Evolutionary conservation across 2,329 filamentous ascomycete species (phyloP).

Genomic region (Fulvia fulva): DNA sequence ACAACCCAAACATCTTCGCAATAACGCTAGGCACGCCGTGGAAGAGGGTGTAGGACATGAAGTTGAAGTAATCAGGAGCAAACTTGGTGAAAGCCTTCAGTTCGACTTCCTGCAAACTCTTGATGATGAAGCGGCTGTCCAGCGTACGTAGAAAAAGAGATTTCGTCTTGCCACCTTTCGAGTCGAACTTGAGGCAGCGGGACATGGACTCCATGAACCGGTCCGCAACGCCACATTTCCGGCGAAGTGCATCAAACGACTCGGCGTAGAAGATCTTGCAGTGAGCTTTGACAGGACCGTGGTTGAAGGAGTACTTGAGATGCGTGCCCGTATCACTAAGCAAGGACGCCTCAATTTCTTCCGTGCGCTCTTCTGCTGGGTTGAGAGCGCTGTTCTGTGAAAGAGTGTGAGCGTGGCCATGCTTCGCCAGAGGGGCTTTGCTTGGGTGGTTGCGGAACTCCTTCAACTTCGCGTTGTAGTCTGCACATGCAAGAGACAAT

Average conservation of each 20-base stretch:
- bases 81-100: conserved; percentile 92
- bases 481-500: conserved; percentile 80
- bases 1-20: conserved; percentile 98
- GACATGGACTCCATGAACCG: conserved; percentile 94
- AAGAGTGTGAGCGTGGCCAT: conserved; percentile 24
- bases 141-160: conserved; percentile 95
- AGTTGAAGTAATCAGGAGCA: conserved; percentile 92
- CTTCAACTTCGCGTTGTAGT: conserved; percentile 77
- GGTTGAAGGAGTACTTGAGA: conserved; percentile 91
- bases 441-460: conserved; percentile 51
- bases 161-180: conserved; percentile 95
- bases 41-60: conserved; percentile 95
- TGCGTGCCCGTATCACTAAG: conserved; percentile 84
- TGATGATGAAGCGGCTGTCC: conserved; percentile 89
- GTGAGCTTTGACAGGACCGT: conserved; percentile 89
- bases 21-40: conserved; percentile 91
- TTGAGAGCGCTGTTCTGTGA: conserved; percentile 20
- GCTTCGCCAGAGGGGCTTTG: conserved; percentile 22
- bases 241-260: conserved; percentile 89
- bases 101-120: conserved; percentile 85
- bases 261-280: conserved; percentile 99
- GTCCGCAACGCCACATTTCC: conserved; percentile 89
- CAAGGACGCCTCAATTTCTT: conserved; percentile 74
- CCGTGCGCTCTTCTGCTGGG: conserved; percentile 55
- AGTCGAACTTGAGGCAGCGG: conserved; percentile 95